phyloP scores from a whole-genome alignment of 2,329 filamentous ascomycete genomes.

The Colletotrichum sp. region DNA sequence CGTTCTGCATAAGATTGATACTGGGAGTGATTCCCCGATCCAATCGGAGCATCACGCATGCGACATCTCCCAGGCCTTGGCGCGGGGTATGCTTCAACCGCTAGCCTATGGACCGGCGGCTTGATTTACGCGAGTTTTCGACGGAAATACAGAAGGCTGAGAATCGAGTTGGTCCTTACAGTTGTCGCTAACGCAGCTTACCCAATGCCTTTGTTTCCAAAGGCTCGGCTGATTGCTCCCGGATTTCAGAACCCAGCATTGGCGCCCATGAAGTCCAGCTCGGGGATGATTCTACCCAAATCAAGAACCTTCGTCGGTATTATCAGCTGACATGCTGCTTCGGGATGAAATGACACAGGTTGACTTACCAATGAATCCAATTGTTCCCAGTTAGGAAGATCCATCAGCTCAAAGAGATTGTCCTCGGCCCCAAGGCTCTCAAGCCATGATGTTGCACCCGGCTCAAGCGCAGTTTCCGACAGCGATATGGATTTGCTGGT shows the following conservation, averaged over 20 bases:
- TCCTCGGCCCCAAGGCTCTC: not conserved
- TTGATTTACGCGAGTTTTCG: not conserved
- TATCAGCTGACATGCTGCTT: not conserved
- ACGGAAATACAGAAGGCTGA: not conserved
- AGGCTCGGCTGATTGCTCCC: not conserved
- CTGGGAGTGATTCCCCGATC: not conserved
- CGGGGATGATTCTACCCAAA: not conserved
- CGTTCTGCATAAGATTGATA: not conserved
- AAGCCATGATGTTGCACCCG: not conserved
- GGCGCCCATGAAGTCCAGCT: not conserved
- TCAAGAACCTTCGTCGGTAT: not conserved
- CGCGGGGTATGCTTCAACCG: not conserved
- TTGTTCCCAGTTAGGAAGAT: slow-evolving; percentile 27
- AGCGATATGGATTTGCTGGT: not conserved
- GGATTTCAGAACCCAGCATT: not conserved
- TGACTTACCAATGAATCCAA: slow-evolving; percentile 21
- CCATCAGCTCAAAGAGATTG: slow-evolving; percentile 5
- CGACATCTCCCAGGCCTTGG: not conserved
- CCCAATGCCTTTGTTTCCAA: not conserved
- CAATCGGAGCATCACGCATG: not conserved
- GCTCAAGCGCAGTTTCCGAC: not conserved
- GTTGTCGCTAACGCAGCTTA: not conserved
- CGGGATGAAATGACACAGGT: accelerated
- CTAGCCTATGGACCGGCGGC: not conserved
- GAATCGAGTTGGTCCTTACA: accelerated